These are phyloP conservation scores for Parasitella parasitica DNA, from an alignment of 371 early-diverging fungal species.

Conservation along the genomic window DNA sequence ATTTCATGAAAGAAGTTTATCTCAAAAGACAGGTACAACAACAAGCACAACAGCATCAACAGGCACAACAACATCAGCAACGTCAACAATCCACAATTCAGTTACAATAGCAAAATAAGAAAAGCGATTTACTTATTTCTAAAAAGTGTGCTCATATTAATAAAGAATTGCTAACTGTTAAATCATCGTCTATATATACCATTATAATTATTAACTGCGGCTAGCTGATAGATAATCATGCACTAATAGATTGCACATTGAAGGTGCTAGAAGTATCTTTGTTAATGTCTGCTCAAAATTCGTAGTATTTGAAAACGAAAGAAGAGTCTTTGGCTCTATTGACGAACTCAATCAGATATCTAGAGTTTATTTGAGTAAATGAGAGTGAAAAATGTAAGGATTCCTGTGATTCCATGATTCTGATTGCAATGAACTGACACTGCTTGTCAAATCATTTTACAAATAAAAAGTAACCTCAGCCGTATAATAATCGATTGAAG, in stretches of 20 bases:
- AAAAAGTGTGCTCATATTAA: too few species aligned
- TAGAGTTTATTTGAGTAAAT: not conserved
- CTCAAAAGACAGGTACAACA: too few species aligned
- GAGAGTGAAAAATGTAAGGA: not conserved
- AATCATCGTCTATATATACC: not conserved
- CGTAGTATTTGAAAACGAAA: slow-evolving; percentile 1
- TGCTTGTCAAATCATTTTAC: not conserved
- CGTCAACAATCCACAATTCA: too few species aligned
- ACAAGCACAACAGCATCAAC: too few species aligned
- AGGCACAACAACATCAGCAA: too few species aligned
- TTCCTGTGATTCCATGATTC: not conserved
- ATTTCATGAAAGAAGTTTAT: too few species aligned
- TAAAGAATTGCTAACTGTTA: not conserved
- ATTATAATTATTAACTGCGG: not conserved
- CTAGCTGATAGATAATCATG: not conserved
- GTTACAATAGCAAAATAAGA: too few species aligned
- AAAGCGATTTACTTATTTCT: too few species aligned
- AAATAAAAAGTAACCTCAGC: not conserved
- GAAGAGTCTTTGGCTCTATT: not conserved
- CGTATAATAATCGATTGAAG: not conserved
- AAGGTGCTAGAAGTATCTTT: slow-evolving; percentile 3
- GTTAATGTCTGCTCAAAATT: slow-evolving; percentile 1
- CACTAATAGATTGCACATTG: slow-evolving; percentile 1
- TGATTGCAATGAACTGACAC: not conserved
- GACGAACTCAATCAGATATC: not conserved